Evolutionary conservation across 805 yeast genomes (phyloP).

Genomic region (Dipodascus geniculatus): DNA sequence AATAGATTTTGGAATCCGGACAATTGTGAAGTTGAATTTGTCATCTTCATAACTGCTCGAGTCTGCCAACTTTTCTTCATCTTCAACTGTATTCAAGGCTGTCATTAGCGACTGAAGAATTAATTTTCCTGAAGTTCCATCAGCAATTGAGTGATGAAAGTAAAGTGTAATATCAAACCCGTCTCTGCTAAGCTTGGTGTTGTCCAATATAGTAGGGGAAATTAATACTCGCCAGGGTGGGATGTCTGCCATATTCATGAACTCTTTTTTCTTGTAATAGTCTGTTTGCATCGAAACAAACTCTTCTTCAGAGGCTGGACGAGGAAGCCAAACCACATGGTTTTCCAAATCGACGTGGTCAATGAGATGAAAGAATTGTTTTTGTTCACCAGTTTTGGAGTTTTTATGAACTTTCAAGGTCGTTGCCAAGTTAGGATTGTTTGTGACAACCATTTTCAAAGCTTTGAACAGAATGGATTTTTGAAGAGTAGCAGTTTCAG

Average conservation of each 20-base stretch:
- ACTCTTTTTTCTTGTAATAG: background rate
- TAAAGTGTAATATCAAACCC: background rate
- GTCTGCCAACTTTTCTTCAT: background rate
- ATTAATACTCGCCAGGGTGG: background rate
- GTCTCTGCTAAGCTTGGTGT: background rate
- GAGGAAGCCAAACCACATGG: background rate
- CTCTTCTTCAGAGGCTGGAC: background rate
- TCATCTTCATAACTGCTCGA: background rate
- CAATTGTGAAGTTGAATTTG: background rate
- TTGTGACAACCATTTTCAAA: background rate
- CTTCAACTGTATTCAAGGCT: background rate
- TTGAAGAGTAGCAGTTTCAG: background rate
- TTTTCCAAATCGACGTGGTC: background rate
- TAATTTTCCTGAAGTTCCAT: background rate
- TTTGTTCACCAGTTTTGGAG: background rate
- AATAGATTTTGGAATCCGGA: background rate
- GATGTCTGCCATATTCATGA: background rate
- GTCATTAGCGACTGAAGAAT: background rate
- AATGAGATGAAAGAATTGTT: background rate
- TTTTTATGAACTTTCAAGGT: background rate
- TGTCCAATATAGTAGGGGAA: background rate
- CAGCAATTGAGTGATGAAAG: background rate
- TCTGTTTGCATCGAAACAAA: background rate
- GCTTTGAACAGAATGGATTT: background rate
- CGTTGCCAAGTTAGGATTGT: background rate